Evolutionary conservation across 2,329 filamentous ascomycete genomes (phyloP), one percentile per base, ranked within the genome.

Genomic region (Epichloe uncinata): DNA sequence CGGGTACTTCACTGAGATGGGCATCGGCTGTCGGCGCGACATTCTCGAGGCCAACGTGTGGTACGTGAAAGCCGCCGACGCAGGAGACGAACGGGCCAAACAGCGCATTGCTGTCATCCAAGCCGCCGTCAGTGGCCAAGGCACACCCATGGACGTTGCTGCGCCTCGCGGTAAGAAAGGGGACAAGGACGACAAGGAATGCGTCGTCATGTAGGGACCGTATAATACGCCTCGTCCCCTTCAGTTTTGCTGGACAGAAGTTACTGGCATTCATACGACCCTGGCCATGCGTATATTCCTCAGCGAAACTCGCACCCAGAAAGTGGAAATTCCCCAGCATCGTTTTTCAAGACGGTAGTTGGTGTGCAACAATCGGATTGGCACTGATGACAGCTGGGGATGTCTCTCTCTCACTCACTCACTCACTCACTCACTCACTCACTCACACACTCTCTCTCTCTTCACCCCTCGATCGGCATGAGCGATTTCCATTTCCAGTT

Each of bases 1-100:
- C 20, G 93, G 89, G 42, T 97, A 96, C 68, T 98, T 98, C 65
- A 96, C 90, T 5, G 93, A 98, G 66, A 95, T 94, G 87, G 93
- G 93, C 54, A 96, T 98, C 58, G 93, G 93, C 46, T 96, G 89
- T 65, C 85, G 89, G 37, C 82, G 88, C 45, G 93, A 98, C 64
- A 82, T 91, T n/a, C 77, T 98, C 42, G 90, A 96, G 66, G 91
- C 93, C 57, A 98, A 98, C 61, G 87, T 95, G 34, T 97, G 90
- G 91, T 98, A 98, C 64, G 91, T 98, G 57, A 87, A 87, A 66
- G 93, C 93, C 5, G 91, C 93, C 15, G 91, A 95, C 57, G 80
- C 87, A 46, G 93, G 91, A 44, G 90, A 97, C 60, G 87, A 93
- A 59, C 81, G 89, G 51, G 93, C 93, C 47, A 91, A 85, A 65